Base-by-base conservation (phyloP, 257 asterid species). In the Solanum etuberosum region DNA sequence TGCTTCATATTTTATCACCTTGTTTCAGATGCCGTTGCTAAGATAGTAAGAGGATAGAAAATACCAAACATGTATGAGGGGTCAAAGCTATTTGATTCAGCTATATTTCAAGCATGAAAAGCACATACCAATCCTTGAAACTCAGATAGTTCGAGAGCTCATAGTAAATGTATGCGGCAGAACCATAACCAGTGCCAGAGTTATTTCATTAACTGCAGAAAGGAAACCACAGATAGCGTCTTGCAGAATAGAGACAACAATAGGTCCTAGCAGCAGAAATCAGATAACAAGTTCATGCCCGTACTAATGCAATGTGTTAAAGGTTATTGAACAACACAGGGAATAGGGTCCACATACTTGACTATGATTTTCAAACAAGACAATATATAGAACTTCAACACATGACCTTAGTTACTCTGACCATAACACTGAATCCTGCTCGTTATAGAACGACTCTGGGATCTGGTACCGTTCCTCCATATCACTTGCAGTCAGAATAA, bases 361-460 rank as follows among this genome's bases (percentile, higher is more conserved):
- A 91, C 95, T 93, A 87, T 97, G 90, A 90, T 95, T 97, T 92
- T 97, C 98, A 91, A 97, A 97, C 92, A 97, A 93, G 86, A 96
- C 97, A 86, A 97, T 96, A 90, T 95, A 95, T 68, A 96, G 90
- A 43, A 99, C 99, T 94, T 97, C 99, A 51, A 98, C 99, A 88
- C 99, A 93, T 77, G 98, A 99, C 91, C 99, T 92, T 88, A 96
- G 92, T 91, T 96, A 96, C 91, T 97, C 98, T 18, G 97, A 93
- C 99, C 99, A 97, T 91, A 93, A 93, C 87, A 97, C 91, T 59
- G 98, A 92, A 89, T 97, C 99, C 91, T 97, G 98, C 90, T 96
- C 98, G 20, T 95, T 99, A 92, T 97, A 94, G 90, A 97, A 97
- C 86, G 91, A 81, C 93, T 96, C 99, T 6, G 98, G 98, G 89